Evolutionary conservation across 2,329 filamentous ascomycete genomes (phyloP), one percentile per base, ranked within the genome.

Genomic region (Zymoseptoria crescenta): DNA sequence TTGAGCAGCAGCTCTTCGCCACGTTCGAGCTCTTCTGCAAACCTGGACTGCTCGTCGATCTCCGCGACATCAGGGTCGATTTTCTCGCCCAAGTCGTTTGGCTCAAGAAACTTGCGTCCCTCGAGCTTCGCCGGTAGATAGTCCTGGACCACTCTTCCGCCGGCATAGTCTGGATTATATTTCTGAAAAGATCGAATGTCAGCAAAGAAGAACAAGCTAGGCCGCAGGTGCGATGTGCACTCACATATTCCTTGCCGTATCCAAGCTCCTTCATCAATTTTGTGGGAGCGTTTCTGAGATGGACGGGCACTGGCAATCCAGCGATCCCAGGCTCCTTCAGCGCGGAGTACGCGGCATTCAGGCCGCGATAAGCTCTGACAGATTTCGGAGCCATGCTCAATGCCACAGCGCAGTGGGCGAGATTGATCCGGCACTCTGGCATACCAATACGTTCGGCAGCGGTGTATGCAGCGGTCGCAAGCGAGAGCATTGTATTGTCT

Each of bases 381-480:
- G 87, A 93, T 77, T 99, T 97, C 1, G 87, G 87, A 0, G 92
- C 87, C 16, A 91, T 77, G 3, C 87, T 83, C 54, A 97, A 80
- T 0, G 94, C 92, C 0, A 94, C 88, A 7, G 90, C 83, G 67
- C 87, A 89, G 74, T 99, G 94, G 0, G 89, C 92, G 5, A 99
- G 82, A 56, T 93, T 91, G 68, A 97, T 97, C 8, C 92, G 83
- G 19, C 91, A 93, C 75, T 99, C 94, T 0, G 94, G 94, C 82
- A 97, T 89, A 27, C 94, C 94, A 56, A 99, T 89, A 74, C 94
- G 93, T 74, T 97, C 90, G 1, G 89, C 87, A 0, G 94, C 93
- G 1, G 87, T 87, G 73, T 95, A 95, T 1, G 92, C 83, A 0
- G 91, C 87, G 0, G 90, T 96, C 1, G 93, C 93, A 1, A 99